Percentiles rank a stretch among this genome's conserved stretches.
Conservation (phyloP, 768 basidiomycete species). For the Kwoniella heveanensis region DNA sequence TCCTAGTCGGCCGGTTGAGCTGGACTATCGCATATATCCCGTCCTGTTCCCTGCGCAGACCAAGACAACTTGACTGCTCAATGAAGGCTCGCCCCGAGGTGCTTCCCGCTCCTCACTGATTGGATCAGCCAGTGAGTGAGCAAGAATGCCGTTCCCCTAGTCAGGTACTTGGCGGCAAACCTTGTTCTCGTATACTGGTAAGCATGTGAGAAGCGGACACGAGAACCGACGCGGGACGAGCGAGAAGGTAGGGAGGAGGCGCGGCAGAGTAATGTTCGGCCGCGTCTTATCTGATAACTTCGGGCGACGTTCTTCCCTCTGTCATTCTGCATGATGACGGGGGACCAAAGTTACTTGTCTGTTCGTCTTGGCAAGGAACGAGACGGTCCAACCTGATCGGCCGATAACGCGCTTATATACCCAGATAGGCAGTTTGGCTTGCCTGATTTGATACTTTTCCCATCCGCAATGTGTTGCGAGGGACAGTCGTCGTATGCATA, state of each 20-base stretch:
- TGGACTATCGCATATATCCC: background rate
- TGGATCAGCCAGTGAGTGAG: no score
- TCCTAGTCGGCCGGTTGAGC: background rate
- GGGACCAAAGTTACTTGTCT: background rate
- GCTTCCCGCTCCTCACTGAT: no score
- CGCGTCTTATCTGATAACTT: conserved; percentile 11
- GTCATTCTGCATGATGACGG: no score
- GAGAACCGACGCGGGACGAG: background rate
- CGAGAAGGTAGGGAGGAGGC: no score
- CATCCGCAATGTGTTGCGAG: background rate
- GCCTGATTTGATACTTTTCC: background rate
- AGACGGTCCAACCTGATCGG: background rate
- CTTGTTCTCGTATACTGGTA: background rate
- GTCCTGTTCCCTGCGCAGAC: background rate
- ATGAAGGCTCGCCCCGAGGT: no score
- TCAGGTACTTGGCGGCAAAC: background rate
- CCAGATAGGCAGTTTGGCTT: background rate
- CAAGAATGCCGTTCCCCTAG: no score
- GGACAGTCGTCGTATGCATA: background rate
- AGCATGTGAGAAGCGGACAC: background rate
- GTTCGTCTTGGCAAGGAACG: background rate
- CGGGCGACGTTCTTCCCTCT: background rate
- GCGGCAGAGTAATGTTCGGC: conserved; percentile 4
- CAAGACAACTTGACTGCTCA: no score
- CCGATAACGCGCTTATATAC: background rate